Evolutionary conservation across 1,139 yeast genomes (phyloP), one percentile per base, ranked within the genome.

Genomic region (Lodderomyces jiufengensis): DNA sequence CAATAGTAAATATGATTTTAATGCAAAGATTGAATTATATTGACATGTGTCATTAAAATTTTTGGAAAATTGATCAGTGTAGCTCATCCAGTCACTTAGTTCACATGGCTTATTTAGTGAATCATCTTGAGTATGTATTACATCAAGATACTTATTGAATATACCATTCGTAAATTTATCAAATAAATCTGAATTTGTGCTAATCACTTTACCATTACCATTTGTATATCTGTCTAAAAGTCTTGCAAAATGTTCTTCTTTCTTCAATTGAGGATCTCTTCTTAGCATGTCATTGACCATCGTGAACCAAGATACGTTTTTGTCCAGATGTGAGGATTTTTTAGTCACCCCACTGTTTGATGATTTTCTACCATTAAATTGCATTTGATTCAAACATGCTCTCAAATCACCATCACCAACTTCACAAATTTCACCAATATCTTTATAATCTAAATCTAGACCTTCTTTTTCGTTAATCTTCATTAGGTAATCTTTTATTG

Each of bases 341-440:
- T 15, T 31, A n/a, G n/a, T n/a, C n/a, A n/a, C n/a, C 29, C 5
- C 20, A 21, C 9, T 37, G 34, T 5, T 26, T 34, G 14, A 43
- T 4, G 9, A 42, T 40, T 43, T 40, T 25, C 57, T 45, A 11
- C 73, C 64, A 37, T 71, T 74, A 51, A 90, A 88, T 50, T 92
- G 98, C 28, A 92, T 59, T 49, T 83, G 76, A 52, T 92, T 92
- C 33, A 92, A 67, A 54, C 96, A 84, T 25, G 90, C 86, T 47
- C 98, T 66, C 23, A 92, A 70, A 59, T 92, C 98, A 29, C 88
- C 87, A 44, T 86, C 92, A 33, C 92, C 77, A 2, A 78, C 57
- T 34, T 78, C 82, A 3, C 86, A 81, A 10, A 92, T 64, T 28
- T 83, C 73, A 3, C 66, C 61, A 6, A 70, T 53, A 34, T 59